phyloP scores from a whole-genome alignment of 441 rosid genomes.

The Erysimum pusillum region DNA sequence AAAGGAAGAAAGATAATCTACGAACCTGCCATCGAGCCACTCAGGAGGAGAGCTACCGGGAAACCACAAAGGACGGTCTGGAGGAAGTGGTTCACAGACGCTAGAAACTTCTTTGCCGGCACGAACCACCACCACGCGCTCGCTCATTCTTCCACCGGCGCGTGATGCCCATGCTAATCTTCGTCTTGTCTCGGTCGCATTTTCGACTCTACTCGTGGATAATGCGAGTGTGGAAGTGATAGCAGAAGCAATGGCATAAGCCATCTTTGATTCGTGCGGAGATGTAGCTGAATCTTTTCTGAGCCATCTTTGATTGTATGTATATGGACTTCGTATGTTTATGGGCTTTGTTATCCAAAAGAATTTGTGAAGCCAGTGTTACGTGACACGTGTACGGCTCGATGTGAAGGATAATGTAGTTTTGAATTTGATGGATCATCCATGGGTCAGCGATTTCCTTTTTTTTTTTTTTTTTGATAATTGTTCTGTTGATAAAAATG shows the following conservation, averaged over 20 bases:
- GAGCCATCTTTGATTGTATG: background rate
- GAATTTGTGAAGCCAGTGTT: constrained; percentile 40
- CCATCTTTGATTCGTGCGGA: constrained; percentile 54
- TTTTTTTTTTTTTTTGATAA: too few species aligned
- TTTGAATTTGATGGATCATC: background rate
- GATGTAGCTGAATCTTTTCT: constrained; percentile 5
- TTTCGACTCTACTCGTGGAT: constrained; percentile 9
- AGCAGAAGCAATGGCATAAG: constrained; percentile 61
- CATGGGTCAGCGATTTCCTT: too few species aligned
- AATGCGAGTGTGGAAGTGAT: constrained; percentile 49
- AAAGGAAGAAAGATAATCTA: background rate
- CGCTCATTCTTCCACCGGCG: constrained; percentile 35
- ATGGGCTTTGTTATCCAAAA: constrained; percentile 46
- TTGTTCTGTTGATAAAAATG: too few species aligned
- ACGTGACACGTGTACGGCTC: constrained; percentile 42
- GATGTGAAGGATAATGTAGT: constrained; percentile 24
- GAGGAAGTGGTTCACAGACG: constrained; percentile 91
- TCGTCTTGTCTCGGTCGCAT: background rate
- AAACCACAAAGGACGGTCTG: constrained; percentile 94
- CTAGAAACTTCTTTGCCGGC: constrained; percentile 89
- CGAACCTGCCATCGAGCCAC: constrained; percentile 95
- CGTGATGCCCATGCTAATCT: background rate
- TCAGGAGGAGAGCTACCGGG: constrained; percentile 88
- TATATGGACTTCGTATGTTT: constrained; percentile 26
- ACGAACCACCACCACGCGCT: constrained; percentile 45